Base-by-base conservation (phyloP, 306 rosid genomes). In the Morella rubra region DNA sequence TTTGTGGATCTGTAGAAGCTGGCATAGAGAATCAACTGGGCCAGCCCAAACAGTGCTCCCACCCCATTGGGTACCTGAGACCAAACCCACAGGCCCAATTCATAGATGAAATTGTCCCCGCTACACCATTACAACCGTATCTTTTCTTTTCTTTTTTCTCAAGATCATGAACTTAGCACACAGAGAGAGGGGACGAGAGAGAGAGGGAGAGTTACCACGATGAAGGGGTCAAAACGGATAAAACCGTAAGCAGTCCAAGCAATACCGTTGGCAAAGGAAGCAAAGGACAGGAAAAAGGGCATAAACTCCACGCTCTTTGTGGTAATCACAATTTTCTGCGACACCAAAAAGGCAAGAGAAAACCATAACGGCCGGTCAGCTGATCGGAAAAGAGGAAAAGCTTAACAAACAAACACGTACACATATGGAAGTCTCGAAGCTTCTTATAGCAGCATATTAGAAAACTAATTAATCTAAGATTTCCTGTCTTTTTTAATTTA, bases 221-320 rank as follows among this genome's bases (percentile, higher is more conserved):
- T 86, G 74, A 86, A 92, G 68, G 85, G 90, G 74, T 94, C 98
- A 56, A 94, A 86, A 32, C 81, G 93, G 85, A 92, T 79, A 73
- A 85, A 85, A 83, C 95, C 93, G 72, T 90, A 94, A 22, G 94
- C 55, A 7, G 91, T 86, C 99, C 99, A 95, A 9, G 91, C 88
- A 20, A 95, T 42, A 0, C 96, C 95, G 67, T 95, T 95, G 5
- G 85, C 92, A 45, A 95, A 80, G 14, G 91, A 83, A 16, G 92
- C 89, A 0, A 95, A 53, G 10, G 99, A 95, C 51, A 95, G 82
- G 62, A 41, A 88, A 49, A 95, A 84, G 0, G 98, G 99, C 98
- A 95, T 95, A 74, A 83, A 95, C 77, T 95, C 96, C 51, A 95
- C 90, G 73, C 98, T 95, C 79, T 92, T 95, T 41, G 96, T 92